A percentile compares a stretch with the other conserved stretches of the same genome.
Conservation (phyloP, 2,329 filamentous ascomycete genomes). For the Rhynchosporium graminicola region DNA sequence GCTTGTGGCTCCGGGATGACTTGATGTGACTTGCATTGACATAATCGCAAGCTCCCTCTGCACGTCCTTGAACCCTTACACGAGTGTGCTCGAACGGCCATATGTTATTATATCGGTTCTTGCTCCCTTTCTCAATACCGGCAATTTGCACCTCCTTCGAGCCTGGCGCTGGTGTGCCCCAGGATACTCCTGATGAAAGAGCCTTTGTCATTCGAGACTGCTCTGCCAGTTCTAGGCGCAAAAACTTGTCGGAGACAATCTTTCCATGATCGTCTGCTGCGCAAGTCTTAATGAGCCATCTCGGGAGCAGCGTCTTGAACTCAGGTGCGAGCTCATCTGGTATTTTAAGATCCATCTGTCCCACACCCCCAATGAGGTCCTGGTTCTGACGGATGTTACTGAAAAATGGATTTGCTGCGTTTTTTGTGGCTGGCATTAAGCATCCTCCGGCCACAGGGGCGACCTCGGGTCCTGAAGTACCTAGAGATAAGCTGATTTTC, state of each 20-base stretch:
- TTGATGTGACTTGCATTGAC: conserved; percentile 91
- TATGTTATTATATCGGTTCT: conserved; percentile 98
- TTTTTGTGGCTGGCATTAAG: conserved; percentile 69
- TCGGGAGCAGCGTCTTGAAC: conserved; percentile 56
- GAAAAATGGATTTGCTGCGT: conserved; percentile 85
- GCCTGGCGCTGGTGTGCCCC: conserved; percentile 46
- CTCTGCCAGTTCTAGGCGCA: conserved; percentile 81
- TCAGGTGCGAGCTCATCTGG: conserved; percentile 53
- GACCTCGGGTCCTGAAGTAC: conserved; percentile 51
- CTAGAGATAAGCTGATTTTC: conserved; percentile 53
- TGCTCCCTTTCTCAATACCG: conserved; percentile 89
- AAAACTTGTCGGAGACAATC: conserved; percentile 77
- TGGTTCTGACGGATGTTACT: conserved; percentile 95
- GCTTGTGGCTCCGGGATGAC: conserved; percentile 79
- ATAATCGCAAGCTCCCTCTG: conserved; percentile 78
- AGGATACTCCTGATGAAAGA: conserved; percentile 60
- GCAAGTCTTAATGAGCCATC: conserved; percentile 74
- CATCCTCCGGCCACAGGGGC: conserved; percentile 89
- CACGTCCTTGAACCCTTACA: conserved; percentile 73
- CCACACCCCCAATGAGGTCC: conserved; percentile 90
- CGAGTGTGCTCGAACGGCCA: conserved; percentile 93
- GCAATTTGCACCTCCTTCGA: conserved; percentile 67
- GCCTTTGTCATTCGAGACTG: conserved; percentile 91
- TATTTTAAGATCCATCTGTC: conserved; percentile 68
- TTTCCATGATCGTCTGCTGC: conserved; percentile 73